These are phyloP conservation scores for Alternaria sp. DNA, from an alignment of 2,329 filamentous ascomycete species.

Conservation along the genomic window DNA sequence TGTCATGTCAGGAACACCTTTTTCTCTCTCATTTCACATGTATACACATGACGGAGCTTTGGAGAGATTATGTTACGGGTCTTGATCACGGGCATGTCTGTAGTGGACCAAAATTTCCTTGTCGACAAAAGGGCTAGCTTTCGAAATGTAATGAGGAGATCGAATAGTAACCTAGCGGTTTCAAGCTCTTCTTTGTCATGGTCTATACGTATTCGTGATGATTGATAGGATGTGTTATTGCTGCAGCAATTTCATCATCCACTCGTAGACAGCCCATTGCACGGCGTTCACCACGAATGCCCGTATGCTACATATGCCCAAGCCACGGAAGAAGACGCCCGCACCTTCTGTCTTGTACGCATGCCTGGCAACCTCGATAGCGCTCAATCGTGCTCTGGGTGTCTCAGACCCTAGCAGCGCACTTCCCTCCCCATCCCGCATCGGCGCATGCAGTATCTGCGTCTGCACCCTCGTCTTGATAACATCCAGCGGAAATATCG, in stretches of 20 bases:
- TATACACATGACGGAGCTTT: slow-evolving; percentile 25
- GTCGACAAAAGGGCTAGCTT: slow-evolving; percentile 44
- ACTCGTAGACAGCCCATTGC: slow-evolving; percentile 92
- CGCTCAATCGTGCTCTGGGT: slow-evolving; percentile 53
- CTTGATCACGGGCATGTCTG: slow-evolving; percentile 17
- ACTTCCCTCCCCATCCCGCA: slow-evolving; percentile 22
- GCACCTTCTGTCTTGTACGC: slow-evolving; percentile 75
- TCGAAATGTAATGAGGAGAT: slow-evolving; percentile 13
- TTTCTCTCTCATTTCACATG: slow-evolving; percentile 20
- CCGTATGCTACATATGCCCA: slow-evolving; percentile 81
- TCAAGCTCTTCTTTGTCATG: neutral
- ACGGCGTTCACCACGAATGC: slow-evolving; percentile 94
- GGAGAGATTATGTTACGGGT: slow-evolving; percentile 19
- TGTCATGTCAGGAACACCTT: slow-evolving; percentile 23
- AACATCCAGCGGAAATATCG: slow-evolving; percentile 89
- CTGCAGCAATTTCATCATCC: slow-evolving; percentile 68
- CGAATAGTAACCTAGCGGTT: slow-evolving; percentile 4
- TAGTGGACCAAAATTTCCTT: slow-evolving; percentile 38
- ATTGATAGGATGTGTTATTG: neutral
- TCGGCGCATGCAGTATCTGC: slow-evolving; percentile 54
- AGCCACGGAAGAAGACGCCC: slow-evolving; percentile 79
- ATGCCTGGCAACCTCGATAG: slow-evolving; percentile 68
- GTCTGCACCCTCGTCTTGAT: slow-evolving; percentile 92
- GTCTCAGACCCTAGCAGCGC: slow-evolving; percentile 25
- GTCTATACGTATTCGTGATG: neutral